A percentile compares a stretch with the other conserved stretches of the same genome.
Conservation (phyloP, 2,329 filamentous ascomycete genomes). For the Pyricularia grisea region DNA sequence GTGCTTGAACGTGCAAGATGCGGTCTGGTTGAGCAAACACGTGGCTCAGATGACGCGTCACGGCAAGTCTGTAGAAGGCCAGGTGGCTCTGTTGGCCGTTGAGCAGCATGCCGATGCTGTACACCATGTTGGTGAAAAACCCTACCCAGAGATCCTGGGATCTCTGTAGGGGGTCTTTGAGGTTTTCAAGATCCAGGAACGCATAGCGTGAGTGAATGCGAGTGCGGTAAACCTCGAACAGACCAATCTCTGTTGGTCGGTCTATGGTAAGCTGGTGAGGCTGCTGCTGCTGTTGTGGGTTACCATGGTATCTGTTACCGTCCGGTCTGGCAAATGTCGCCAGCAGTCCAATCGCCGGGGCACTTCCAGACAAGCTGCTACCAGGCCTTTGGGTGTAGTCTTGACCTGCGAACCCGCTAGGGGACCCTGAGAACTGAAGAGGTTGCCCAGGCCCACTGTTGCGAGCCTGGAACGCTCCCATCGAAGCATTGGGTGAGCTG, state of each 20-base stretch:
- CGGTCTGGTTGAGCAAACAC: constrained; percentile 8
- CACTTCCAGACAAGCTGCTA: not conserved
- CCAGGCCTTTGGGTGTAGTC: not conserved
- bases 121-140: constrained; percentile 19
- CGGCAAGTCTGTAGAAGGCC: constrained; percentile 1
- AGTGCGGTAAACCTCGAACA: not conserved
- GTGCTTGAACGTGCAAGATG: constrained; percentile 12
- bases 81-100: constrained; percentile 1
- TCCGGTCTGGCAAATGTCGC: constrained; percentile 3
- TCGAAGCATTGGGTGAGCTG: not conserved
- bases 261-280: not conserved
- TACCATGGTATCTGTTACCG: not conserved
- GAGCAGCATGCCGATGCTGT: constrained; percentile 10
- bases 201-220: constrained; percentile 4
- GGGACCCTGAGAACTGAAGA: not conserved
- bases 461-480: not conserved
- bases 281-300: not conserved
- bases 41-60: constrained; percentile 3
- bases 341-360: constrained; percentile 2
- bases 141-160: constrained; percentile 11
- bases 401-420: not conserved
- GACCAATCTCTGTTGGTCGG: not conserved
- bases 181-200: not conserved
- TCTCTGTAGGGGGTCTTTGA: not conserved
- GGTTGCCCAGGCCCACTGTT: not conserved